These are phyloP conservation scores for Lodderomyces oxycetoniae DNA, from an alignment of 1,139 yeast genomes.

Conservation along the genomic window DNA sequence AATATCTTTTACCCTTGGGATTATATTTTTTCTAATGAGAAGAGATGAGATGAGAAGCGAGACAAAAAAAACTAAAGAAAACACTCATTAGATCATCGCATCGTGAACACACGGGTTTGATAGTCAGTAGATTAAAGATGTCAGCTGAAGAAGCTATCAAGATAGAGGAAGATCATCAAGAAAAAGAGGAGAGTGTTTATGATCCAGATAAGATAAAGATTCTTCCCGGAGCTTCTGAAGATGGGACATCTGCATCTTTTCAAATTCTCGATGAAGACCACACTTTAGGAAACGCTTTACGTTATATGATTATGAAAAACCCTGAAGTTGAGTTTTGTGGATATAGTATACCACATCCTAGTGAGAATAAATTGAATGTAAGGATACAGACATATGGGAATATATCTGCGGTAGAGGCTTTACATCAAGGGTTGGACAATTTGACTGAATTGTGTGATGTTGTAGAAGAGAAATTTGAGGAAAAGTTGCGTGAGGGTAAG, in stretches of 20 bases:
- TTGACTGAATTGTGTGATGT: slow-evolving; percentile 77
- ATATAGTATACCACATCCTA: slow-evolving; percentile 98
- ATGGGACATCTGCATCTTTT: slow-evolving; percentile 93
- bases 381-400: slow-evolving; percentile 93
- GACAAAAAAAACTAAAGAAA: too few relatives aligned
- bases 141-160: slow-evolving; percentile 3
- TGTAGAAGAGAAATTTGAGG: slow-evolving; percentile 73
- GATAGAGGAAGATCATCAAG: slow-evolving; percentile 5
- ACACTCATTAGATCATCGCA: too few relatives aligned
- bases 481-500: slow-evolving; percentile 51
- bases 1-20: too few relatives aligned
- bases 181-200: slow-evolving; percentile 32
- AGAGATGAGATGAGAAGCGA: too few relatives aligned
- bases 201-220: slow-evolving; percentile 50
- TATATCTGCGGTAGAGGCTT: slow-evolving; percentile 86
- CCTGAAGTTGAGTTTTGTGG: slow-evolving; percentile 98
- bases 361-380: slow-evolving; percentile 82
- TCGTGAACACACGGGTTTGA: too few relatives aligned
- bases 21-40: too few relatives aligned
- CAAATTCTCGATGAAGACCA: slow-evolving; percentile 93
- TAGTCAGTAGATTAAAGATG: too few relatives aligned
- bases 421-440: slow-evolving; percentile 87
- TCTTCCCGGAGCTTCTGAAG: slow-evolving; percentile 91
- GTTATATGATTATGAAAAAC: slow-evolving; percentile 94
- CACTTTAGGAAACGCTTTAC: slow-evolving; percentile 87